Conservation (phyloP, 495 filamentous ascomycete species). For the Friedmanniomyces simplex region DNA sequence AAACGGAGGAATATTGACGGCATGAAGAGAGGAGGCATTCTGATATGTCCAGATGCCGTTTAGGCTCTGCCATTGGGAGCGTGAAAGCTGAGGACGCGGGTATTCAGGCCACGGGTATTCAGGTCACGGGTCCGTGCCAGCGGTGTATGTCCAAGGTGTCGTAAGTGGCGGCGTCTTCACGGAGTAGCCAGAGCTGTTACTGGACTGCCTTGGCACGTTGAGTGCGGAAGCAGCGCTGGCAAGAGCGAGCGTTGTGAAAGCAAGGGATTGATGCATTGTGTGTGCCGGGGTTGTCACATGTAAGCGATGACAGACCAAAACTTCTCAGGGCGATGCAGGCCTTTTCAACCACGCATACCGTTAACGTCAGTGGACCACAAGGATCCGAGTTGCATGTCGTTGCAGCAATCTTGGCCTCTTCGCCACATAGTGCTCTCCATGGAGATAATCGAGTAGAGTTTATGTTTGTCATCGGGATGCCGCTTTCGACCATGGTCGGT, state of each 20-base stretch:
- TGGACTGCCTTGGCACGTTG: not conserved
- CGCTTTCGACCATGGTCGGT: too few species aligned
- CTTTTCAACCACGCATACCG: too few species aligned
- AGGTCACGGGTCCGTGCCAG: conserved; percentile 52
- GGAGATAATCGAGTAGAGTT: too few species aligned
- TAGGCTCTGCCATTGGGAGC: conserved; percentile 49
- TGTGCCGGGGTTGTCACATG: too few species aligned
- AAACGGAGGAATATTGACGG: conserved; percentile 36
- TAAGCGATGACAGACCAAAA: too few species aligned
- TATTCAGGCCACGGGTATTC: conserved; percentile 62
- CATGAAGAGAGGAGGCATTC: conserved; percentile 33
- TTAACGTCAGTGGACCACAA: too few species aligned
- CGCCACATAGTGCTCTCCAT: too few species aligned
- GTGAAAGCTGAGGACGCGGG: conserved; percentile 50
- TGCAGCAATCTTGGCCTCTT: too few species aligned
- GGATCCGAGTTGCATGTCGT: too few species aligned
- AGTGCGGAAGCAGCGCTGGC: not conserved
- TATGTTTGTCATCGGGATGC: too few species aligned
- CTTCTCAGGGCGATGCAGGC: too few species aligned
- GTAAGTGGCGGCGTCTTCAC: conserved; percentile 38
- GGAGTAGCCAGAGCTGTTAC: conserved; percentile 18
- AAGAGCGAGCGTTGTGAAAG: not conserved
- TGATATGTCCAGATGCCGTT: conserved; percentile 59
- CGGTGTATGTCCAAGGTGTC: conserved; percentile 52
- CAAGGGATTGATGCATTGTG: too few species aligned